A percentile compares a stretch with the other conserved stretches of the same genome.
phyloP scores from a whole-genome alignment of 306 rosid species.

The Prunus mume region DNA sequence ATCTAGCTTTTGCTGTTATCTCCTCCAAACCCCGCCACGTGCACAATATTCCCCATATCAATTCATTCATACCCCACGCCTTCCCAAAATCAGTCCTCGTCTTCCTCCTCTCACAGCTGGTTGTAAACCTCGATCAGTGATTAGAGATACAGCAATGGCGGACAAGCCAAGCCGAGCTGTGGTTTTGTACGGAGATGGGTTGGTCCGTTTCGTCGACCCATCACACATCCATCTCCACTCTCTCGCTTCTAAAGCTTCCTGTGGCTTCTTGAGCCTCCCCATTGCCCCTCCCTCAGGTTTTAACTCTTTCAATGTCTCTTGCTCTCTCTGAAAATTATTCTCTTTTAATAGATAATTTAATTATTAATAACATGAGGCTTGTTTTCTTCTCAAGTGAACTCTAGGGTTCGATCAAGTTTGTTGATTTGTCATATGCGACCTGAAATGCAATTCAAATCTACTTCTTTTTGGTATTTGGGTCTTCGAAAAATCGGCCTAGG shows the following conservation, averaged over 20 bases:
- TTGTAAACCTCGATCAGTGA: background rate
- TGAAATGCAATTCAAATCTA: background rate
- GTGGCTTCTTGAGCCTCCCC: conserved; percentile 71
- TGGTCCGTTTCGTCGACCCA: conserved; percentile 50
- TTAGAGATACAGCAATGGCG: conserved; percentile 49
- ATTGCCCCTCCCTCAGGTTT: conserved; percentile 62
- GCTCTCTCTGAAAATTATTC: background rate
- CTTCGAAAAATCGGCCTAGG: no score
- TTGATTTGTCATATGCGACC: background rate
- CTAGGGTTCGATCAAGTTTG: background rate
- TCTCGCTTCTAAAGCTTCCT: conserved; percentile 61
- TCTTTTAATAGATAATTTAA: background rate
- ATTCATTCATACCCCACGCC: background rate
- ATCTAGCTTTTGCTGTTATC: background rate
- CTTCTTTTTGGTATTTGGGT: background rate
- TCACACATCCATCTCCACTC: conserved; percentile 62
- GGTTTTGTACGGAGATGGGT: conserved; percentile 69
- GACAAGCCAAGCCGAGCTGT: conserved; percentile 86
- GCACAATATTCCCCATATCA: background rate
- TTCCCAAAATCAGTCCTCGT: background rate
- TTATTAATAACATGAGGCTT: background rate
- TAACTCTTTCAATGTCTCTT: background rate
- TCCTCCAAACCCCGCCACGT: background rate
- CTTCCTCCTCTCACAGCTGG: background rate
- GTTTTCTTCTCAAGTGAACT: background rate